Evolutionary conservation across 1,284 basidiomycete genomes (phyloP).

Genomic region (Phaffia rhodozyma): DNA sequence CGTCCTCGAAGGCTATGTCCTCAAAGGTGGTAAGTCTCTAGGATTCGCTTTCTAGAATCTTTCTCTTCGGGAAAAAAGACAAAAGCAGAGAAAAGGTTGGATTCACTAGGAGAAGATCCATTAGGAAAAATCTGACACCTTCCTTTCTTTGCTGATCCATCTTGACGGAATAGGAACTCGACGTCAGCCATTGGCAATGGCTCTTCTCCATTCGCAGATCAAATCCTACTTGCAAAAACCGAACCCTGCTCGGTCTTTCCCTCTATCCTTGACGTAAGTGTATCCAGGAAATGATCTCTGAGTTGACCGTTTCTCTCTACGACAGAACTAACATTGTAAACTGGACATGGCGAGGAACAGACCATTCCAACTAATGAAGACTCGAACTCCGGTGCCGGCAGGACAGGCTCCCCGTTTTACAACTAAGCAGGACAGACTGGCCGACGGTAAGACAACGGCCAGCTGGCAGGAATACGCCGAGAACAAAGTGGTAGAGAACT

Average conservation of each 20-base stretch:
- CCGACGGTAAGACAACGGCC: constrained; percentile 48
- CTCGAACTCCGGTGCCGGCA: constrained; percentile 53
- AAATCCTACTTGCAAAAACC: constrained; percentile 27
- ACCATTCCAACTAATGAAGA: constrained; percentile 79
- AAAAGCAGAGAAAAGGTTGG: not conserved
- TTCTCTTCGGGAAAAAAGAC: not conserved
- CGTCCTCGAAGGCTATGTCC: constrained; percentile 93
- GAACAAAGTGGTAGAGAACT: constrained; percentile 75
- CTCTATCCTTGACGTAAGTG: constrained; percentile 27
- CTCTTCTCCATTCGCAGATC: constrained; percentile 33
- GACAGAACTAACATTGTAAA: no score
- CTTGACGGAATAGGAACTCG: constrained; percentile 29
- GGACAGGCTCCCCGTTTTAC: constrained; percentile 53
- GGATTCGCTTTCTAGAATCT: not conserved
- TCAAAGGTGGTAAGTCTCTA: constrained; percentile 64
- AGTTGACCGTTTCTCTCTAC: no score
- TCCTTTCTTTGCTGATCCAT: constrained; percentile 1
- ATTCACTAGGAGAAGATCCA: not conserved
- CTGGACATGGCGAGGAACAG: constrained; percentile 31
- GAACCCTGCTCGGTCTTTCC: constrained; percentile 26
- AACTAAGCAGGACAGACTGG: constrained; percentile 60
- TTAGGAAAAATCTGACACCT: not conserved
- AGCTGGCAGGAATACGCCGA: constrained; percentile 77
- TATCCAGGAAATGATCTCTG: not conserved
- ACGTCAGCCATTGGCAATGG: constrained; percentile 34